Conservation (phyloP, 768 basidiomycete species). For the Tylopilus rubrobrunneus region DNA sequence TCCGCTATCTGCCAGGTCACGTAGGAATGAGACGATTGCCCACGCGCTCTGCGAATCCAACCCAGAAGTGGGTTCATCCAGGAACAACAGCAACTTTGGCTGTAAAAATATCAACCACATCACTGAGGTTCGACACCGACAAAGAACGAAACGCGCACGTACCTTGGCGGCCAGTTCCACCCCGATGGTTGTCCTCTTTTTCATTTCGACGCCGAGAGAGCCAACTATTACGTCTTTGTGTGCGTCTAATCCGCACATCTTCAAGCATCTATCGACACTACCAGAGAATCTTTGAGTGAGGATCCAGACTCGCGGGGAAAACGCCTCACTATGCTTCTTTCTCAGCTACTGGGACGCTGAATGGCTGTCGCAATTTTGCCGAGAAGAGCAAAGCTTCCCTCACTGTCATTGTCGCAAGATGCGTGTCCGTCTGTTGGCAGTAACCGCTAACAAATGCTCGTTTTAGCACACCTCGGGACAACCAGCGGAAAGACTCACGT, state of each 20-base stretch:
- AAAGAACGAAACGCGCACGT: neutral
- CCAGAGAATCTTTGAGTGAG: neutral
- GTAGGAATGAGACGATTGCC: conserved; percentile 74
- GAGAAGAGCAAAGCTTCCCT: conserved; percentile 79
- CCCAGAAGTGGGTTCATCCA: conserved; percentile 88
- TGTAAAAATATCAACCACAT: conserved; percentile 15
- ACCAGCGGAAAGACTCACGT: conserved; percentile 32
- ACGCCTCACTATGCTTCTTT: conserved; percentile 70
- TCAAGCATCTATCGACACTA: conserved; percentile 53
- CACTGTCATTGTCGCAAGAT: conserved; percentile 71
- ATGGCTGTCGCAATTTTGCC: conserved; percentile 74
- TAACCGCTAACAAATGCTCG: conserved; percentile 53
- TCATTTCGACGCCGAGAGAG: conserved; percentile 63
- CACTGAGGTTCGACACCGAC: too few species aligned
- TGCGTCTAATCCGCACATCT: conserved; percentile 61
- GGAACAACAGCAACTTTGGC: conserved; percentile 78
- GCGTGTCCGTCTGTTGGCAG: conserved; percentile 83
- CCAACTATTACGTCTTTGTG: conserved; percentile 68
- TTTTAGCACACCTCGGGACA: neutral
- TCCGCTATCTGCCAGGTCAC: conserved; percentile 72
- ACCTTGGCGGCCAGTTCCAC: conserved; percentile 83
- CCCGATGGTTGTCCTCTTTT: conserved; percentile 81
- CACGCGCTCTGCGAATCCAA: conserved; percentile 85
- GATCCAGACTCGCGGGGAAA: neutral
- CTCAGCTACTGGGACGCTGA: conserved; percentile 56